These are phyloP conservation scores for Chaetomiaceae sp. DNA, from an alignment of 2,329 filamentous ascomycete genomes.

Conservation along the genomic window DNA sequence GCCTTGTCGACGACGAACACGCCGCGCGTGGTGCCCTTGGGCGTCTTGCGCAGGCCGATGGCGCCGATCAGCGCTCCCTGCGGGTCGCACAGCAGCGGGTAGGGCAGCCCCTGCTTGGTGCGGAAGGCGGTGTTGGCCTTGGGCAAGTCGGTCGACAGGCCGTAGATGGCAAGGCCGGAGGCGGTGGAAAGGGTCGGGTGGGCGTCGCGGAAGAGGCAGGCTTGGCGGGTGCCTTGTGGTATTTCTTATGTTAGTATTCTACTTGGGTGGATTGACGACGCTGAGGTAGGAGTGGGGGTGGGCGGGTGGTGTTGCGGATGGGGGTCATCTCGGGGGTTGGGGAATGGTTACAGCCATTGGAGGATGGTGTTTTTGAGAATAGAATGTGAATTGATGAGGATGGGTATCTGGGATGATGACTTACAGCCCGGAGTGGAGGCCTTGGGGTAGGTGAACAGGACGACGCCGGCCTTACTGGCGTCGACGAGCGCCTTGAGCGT, in stretches of 20 bases:
- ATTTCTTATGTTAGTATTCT: too few species aligned
- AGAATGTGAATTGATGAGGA: not conserved
- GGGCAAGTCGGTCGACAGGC: constrained; percentile 78
- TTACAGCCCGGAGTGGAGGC: constrained; percentile 92
- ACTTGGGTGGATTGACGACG: too few species aligned
- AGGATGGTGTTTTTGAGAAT: not conserved
- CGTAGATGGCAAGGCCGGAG: constrained; percentile 76
- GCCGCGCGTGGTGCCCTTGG: constrained; percentile 74
- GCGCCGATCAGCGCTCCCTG: constrained; percentile 67
- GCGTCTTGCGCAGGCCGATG: constrained; percentile 82
- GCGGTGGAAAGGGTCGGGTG: constrained; percentile 67
- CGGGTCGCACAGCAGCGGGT: constrained; percentile 81
- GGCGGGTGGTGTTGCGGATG: constrained; percentile 46
- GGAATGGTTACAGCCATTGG: too few species aligned
- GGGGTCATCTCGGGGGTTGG: not conserved
- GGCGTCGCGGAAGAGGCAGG: constrained; percentile 84
- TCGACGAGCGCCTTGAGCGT: constrained; percentile 75
- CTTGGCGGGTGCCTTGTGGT: constrained; percentile 82
- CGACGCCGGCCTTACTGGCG: constrained; percentile 76
- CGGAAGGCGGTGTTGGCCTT: constrained; percentile 93
- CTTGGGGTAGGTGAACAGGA: constrained; percentile 92
- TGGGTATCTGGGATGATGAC: constrained; percentile 30
- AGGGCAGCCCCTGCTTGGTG: constrained; percentile 83
- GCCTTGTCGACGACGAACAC: constrained; percentile 81
- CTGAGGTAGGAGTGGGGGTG: constrained; percentile 86